phyloP scores from a whole-genome alignment of 2,329 filamentous ascomycete genomes.

The Pyrenophora teres region DNA sequence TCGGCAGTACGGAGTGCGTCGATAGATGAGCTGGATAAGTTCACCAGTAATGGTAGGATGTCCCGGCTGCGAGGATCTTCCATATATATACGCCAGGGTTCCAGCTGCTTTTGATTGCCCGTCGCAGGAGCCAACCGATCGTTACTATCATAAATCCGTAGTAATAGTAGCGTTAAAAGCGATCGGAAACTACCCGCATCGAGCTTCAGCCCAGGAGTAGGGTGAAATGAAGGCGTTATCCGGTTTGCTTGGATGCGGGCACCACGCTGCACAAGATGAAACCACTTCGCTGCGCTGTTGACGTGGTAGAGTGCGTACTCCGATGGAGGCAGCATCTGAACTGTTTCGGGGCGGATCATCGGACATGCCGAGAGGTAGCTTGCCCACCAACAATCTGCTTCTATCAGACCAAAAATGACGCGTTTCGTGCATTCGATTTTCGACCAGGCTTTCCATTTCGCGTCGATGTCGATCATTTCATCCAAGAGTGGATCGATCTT shows the following conservation, averaged over 20 bases:
- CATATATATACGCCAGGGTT: conserved; percentile 51
- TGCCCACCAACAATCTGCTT: conserved; percentile 56
- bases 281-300: conserved; percentile 43
- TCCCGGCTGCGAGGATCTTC: conserved; percentile 54
- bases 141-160: conserved; percentile 43
- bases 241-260: conserved; percentile 35
- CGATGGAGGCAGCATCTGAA: conserved; percentile 54
- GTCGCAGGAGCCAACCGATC: conserved; percentile 37
- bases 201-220: conserved; percentile 39
- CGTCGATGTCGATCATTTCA: conserved; percentile 51
- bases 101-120: conserved; percentile 36
- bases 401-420: conserved; percentile 54
- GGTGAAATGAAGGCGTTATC: conserved; percentile 42
- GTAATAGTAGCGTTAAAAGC: conserved; percentile 38
- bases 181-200: conserved; percentile 38
- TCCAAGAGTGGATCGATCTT: conserved; percentile 50
- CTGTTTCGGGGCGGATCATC: conserved; percentile 53
- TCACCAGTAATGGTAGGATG: conserved; percentile 44
- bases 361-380: conserved; percentile 55
- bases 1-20: conserved; percentile 52
- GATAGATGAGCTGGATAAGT: conserved; percentile 49
- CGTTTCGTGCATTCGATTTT: conserved; percentile 58
- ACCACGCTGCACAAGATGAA: conserved; percentile 37
- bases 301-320: conserved; percentile 54
- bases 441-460: conserved; percentile 59